Evolutionary conservation across 73 alveolate genomes (phyloP).

Genomic region (Paramecium bursaria): DNA sequence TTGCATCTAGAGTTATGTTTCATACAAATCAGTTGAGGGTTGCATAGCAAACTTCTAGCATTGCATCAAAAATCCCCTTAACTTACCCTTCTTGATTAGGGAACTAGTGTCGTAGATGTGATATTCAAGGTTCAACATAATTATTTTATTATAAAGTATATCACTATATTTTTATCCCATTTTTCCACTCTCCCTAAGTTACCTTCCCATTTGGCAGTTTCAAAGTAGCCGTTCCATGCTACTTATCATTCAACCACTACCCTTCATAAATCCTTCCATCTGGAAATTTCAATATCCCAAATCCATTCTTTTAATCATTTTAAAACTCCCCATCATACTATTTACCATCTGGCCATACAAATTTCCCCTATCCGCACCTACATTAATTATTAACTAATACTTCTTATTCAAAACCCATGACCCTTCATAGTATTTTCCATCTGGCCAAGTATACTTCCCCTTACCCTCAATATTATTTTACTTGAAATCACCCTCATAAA

Average conservation of each 20-base stretch:
- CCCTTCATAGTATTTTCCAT: constrained; percentile 68
- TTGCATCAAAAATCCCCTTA: too few species aligned
- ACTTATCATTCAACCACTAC: constrained; percentile 75
- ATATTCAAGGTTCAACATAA: too few species aligned
- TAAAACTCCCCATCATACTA: constrained; percentile 75
- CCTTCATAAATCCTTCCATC: constrained; percentile 84
- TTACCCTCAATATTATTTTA: constrained; percentile 69
- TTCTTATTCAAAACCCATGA: constrained; percentile 70
- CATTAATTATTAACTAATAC: constrained; percentile 68
- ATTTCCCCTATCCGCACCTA: constrained; percentile 77
- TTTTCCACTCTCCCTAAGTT: constrained; percentile 68
- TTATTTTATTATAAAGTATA: too few species aligned
- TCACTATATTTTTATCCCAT: constrained; percentile 64
- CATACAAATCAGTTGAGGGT: constrained; percentile 25
- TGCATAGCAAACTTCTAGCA: too few species aligned
- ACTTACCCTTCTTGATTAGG: too few species aligned
- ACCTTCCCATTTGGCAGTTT: constrained; percentile 57
- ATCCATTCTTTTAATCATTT: constrained; percentile 76
- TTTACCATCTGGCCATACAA: constrained; percentile 79
- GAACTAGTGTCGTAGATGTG: too few species aligned
- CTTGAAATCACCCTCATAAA: constrained; percentile 83
- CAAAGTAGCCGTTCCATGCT: constrained; percentile 73
- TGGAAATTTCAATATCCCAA: constrained; percentile 76
- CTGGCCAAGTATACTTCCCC: constrained; percentile 69
- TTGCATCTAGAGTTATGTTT: constrained; percentile 15